Percentiles rank a stretch among this genome's conserved stretches.
Evolutionary conservation across 2,329 filamentous ascomycete genomes (phyloP).

Genomic region (Chaetomium olivaceum): DNA sequence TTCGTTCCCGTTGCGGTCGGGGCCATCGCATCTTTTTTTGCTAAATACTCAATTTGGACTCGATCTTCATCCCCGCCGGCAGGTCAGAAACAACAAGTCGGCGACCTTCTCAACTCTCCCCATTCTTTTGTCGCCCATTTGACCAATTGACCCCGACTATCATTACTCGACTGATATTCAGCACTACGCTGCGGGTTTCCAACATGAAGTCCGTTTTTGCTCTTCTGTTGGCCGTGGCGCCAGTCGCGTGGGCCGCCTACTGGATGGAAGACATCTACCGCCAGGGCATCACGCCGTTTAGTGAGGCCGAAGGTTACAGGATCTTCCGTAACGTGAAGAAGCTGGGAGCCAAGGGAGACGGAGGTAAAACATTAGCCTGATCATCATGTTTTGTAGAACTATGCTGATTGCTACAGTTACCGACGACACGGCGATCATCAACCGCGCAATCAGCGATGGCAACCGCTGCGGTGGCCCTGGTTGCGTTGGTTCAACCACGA

Average conservation of each 20-base stretch:
- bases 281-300: slow-evolving; percentile 51
- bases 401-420: slow-evolving; percentile 37
- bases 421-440: slow-evolving; percentile 60
- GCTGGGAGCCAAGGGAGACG: slow-evolving; percentile 45
- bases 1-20: neutral
- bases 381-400: neutral
- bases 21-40: neutral
- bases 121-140: neutral
- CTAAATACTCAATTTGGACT: neutral
- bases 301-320: slow-evolving; percentile 44
- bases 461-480: slow-evolving; percentile 45
- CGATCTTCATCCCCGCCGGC: neutral
- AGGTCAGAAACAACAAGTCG: neutral
- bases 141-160: neutral
- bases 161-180: neutral
- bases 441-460: slow-evolving; percentile 47
- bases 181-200: neutral
- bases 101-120: neutral
- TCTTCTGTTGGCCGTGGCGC: slow-evolving; percentile 23
- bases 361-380: slow-evolving; percentile 30
- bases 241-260: slow-evolving; percentile 34
- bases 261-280: slow-evolving; percentile 50
- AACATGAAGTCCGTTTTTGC: slow-evolving; percentile 20
- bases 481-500: slow-evolving; percentile 39
- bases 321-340: slow-evolving; percentile 52